Percentiles rank a stretch among this genome's conserved stretches.
These are phyloP conservation scores for Tulasnella sp. DNA, from an alignment of 768 basidiomycete species.

Conservation along the genomic window DNA sequence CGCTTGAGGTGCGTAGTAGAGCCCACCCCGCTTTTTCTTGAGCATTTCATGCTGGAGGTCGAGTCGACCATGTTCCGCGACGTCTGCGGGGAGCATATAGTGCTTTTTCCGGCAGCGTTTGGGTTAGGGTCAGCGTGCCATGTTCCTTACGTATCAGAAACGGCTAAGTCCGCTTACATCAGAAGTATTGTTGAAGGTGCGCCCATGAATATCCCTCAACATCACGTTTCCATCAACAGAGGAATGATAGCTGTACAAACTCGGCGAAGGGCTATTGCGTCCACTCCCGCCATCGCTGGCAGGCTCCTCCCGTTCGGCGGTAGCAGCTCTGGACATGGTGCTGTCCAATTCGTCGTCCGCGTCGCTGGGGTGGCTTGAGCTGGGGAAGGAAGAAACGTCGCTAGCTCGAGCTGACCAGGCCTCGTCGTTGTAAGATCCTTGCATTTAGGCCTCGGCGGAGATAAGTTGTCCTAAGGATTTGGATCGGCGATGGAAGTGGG, in stretches of 20 bases:
- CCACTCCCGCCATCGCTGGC: neutral
- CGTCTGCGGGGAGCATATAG: neutral
- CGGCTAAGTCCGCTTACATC: neutral
- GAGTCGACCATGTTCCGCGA: constrained; percentile 36
- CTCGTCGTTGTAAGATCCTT: neutral
- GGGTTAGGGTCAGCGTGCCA: no score
- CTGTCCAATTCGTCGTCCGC: neutral
- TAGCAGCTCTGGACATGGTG: neutral
- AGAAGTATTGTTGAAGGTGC: neutral
- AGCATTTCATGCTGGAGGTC: constrained; percentile 37
- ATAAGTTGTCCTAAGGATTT: no score
- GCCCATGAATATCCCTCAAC: neutral
- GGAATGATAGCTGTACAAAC: neutral
- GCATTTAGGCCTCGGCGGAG: neutral
- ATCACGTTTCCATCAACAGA: neutral
- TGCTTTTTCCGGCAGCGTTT: no score
- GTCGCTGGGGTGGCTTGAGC: neutral
- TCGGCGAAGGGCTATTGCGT: neutral
- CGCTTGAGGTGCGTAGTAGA: constrained; percentile 33
- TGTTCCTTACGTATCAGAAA: no score
- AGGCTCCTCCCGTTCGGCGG: neutral
- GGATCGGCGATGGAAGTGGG: no score
- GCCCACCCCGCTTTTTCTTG: constrained; percentile 33
- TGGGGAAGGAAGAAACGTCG: neutral
- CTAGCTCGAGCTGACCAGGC: neutral